A percentile compares a stretch with the other conserved stretches of the same genome.
These are phyloP conservation scores for Talaromyces borbonicus DNA, from an alignment of 495 filamentous ascomycete species.

Conservation along the genomic window DNA sequence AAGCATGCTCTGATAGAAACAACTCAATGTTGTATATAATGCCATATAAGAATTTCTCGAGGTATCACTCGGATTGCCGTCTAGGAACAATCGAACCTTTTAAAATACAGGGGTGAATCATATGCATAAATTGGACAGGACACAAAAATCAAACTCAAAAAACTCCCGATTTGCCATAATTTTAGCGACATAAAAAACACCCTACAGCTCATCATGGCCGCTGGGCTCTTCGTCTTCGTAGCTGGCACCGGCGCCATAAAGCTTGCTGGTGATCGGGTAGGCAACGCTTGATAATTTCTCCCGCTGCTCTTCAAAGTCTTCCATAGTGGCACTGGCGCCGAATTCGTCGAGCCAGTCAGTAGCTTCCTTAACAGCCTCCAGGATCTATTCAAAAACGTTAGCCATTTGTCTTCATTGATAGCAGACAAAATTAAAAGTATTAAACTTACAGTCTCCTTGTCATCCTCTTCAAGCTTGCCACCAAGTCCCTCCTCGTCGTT, in stretches of 20 bases:
- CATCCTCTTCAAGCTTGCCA: slow-evolving; percentile 95
- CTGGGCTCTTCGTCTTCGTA: slow-evolving; percentile 62
- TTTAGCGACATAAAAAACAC: slow-evolving; percentile 27
- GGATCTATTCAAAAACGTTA: slow-evolving; percentile 41
- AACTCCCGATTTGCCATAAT: slow-evolving; percentile 21
- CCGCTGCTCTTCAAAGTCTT: slow-evolving; percentile 99
- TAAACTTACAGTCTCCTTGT: slow-evolving; percentile 84
- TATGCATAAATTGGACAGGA: slow-evolving; percentile 11
- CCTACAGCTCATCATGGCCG: slow-evolving; percentile 86
- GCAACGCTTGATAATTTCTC: slow-evolving; percentile 95
- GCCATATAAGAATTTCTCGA: slow-evolving; percentile 23
- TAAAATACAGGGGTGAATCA: slow-evolving; percentile 8
- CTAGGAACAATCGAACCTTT: slow-evolving; percentile 6
- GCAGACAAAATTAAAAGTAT: neutral
- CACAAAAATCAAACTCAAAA: slow-evolving; percentile 24
- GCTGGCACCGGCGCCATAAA: slow-evolving; percentile 64
- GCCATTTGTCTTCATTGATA: neutral
- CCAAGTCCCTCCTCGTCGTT: slow-evolving; percentile 95
- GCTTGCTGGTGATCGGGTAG: slow-evolving; percentile 97
- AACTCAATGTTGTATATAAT: neutral
- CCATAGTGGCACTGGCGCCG: slow-evolving; percentile 68
- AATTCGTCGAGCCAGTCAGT: slow-evolving; percentile 98
- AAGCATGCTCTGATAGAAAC: neutral
- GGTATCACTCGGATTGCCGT: slow-evolving; percentile 9
- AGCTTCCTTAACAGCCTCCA: slow-evolving; percentile 95